A percentile compares a stretch with the other conserved stretches of the same genome.
Evolutionary conservation across 192 early-diverging fungal genomes (phyloP).

Genomic region (Gorgonomyces haynaldii): DNA sequence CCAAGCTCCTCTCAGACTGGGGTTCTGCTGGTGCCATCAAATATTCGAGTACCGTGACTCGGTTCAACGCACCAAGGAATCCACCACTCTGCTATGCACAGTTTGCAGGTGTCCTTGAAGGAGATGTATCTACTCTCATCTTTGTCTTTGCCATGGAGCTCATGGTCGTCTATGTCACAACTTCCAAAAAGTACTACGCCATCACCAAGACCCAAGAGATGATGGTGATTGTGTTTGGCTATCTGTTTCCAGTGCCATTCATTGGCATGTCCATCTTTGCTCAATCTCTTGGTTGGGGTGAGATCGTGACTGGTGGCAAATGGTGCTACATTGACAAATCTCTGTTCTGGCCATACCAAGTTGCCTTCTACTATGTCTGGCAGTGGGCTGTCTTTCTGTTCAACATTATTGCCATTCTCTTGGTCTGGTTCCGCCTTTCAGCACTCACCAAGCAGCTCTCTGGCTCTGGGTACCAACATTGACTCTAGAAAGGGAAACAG

Average conservation of each 20-base stretch:
- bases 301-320: not conserved
- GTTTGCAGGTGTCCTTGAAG: too few species aligned
- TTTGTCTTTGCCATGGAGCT: not conserved
- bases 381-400: not conserved
- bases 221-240: not conserved
- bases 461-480: not conserved
- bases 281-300: not conserved
- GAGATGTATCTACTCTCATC: too few species aligned
- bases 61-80: too few species aligned
- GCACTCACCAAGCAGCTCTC: not conserved
- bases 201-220: not conserved
- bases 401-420: not conserved
- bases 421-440: slow-evolving; percentile 2
- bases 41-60: not conserved
- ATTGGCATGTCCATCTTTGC: not conserved
- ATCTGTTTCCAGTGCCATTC: slow-evolving; percentile 2
- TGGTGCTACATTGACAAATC: slow-evolving; percentile 3
- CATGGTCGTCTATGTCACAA: not conserved
- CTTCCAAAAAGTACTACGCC: not conserved
- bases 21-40: not conserved
- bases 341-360: not conserved
- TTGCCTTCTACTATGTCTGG: not conserved
- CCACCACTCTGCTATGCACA: too few species aligned
- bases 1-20: not conserved
- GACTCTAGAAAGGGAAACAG: not conserved